These are phyloP conservation scores for Teunomyces panamensis DNA, from an alignment of 805 yeast species.

Conservation along the genomic window DNA sequence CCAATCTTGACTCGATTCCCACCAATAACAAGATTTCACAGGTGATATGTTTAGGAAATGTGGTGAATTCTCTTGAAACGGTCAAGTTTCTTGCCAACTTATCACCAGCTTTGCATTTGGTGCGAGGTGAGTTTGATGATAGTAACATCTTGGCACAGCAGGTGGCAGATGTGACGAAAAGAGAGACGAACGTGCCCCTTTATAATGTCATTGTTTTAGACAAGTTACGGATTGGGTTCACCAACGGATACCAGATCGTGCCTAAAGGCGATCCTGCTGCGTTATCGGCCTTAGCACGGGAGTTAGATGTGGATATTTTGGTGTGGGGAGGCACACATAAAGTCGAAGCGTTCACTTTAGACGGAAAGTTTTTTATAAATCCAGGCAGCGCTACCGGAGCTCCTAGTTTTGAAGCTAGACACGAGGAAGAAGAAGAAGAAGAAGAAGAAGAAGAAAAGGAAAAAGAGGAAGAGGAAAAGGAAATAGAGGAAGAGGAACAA, in stretches of 20 bases:
- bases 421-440: conserved; percentile 49
- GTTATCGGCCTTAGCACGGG: conserved; percentile 76
- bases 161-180: conserved; percentile 12
- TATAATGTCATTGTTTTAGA: conserved; percentile 67
- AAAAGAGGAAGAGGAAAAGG: not conserved
- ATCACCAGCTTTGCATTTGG: conserved; percentile 70
- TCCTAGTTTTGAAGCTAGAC: conserved; percentile 58
- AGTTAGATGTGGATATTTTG: conserved; percentile 86
- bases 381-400: conserved; percentile 99
- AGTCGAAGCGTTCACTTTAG: conserved; percentile 90
- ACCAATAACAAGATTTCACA: conserved; percentile 68
- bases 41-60: conserved; percentile 82
- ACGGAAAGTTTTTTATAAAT: conserved; percentile 89
- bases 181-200: conserved; percentile 46
- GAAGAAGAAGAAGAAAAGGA: conserved; percentile 13
- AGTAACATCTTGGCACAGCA: conserved; percentile 36
- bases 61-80: conserved; percentile 64
- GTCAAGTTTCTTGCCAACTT: conserved; percentile 60
- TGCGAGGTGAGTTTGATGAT: conserved; percentile 80
- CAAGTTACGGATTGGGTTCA: conserved; percentile 73
- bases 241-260: conserved; percentile 78
- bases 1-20: conserved; percentile 46
- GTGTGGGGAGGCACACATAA: conserved; percentile 92
- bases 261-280: conserved; percentile 89
- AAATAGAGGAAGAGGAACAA: conserved; percentile 7